Conservation (phyloP, 768 basidiomycete species). For the Calvatia gigantea region DNA sequence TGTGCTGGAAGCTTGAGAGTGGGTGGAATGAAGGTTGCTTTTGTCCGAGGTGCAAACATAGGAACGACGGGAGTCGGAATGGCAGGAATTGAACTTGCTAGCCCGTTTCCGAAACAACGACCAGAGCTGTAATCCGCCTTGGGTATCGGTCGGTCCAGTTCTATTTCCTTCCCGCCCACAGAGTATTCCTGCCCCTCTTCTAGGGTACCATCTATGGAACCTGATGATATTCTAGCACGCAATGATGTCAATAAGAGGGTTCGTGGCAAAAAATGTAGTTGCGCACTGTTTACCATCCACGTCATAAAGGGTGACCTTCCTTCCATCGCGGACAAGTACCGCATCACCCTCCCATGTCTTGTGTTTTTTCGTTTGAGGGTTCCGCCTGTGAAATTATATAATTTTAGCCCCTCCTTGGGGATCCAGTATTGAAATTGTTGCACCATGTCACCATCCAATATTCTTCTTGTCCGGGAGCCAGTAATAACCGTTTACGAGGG, state of each 20-base stretch:
- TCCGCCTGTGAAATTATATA: constrained; percentile 44
- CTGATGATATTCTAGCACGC: constrained; percentile 42
- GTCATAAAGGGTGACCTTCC: constrained; percentile 52
- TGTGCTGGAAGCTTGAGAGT: constrained; percentile 8
- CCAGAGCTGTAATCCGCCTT: constrained; percentile 60
- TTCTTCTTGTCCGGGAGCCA: constrained; percentile 26
- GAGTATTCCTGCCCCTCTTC: constrained; percentile 32
- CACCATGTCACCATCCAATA: constrained; percentile 85
- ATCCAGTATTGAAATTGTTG: constrained; percentile 7
- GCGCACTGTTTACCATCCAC: constrained; percentile 63
- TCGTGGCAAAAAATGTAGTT: background rate
- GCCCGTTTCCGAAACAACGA: constrained; percentile 48
- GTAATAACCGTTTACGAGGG: constrained; percentile 28
- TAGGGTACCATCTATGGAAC: constrained; percentile 41
- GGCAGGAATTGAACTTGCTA: background rate
- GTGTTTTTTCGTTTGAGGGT: constrained; percentile 73
- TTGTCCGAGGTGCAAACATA: constrained; percentile 16
- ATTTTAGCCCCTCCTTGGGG: background rate
- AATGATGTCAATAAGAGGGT: background rate
- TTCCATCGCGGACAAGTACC: constrained; percentile 47
- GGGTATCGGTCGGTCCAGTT: constrained; percentile 57
- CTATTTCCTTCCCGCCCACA: constrained; percentile 58
- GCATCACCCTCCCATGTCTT: constrained; percentile 90
- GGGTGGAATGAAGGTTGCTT: constrained; percentile 25
- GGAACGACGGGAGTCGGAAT: constrained; percentile 16